These are phyloP conservation scores for Linum lewisii DNA, from an alignment of 345 rosid species.

Conservation along the genomic window DNA sequence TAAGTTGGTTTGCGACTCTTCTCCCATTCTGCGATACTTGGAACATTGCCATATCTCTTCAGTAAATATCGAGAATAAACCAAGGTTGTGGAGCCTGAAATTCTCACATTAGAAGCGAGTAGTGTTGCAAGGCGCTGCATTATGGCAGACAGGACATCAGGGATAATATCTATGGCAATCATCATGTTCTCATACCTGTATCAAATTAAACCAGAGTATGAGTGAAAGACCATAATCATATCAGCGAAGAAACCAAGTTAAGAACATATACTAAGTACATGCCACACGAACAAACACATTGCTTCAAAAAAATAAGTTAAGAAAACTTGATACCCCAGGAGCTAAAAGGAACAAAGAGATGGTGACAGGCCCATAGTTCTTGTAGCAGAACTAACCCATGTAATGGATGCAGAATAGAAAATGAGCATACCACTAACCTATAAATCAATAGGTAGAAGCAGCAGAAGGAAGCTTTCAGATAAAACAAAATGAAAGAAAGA, in stretches of 20 bases:
- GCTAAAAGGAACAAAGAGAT: too few relatives aligned
- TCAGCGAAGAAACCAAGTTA: background rate
- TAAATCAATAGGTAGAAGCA: background rate
- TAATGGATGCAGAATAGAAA: too few relatives aligned
- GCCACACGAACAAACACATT: background rate
- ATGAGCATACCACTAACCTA: background rate
- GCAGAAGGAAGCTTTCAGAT: background rate
- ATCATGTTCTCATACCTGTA: conserved; percentile 22
- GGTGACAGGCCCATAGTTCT: too few relatives aligned
- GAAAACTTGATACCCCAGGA: background rate
- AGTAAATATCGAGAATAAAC: conserved; percentile 67
- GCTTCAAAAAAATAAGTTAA: background rate
- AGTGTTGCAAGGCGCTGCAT: conserved; percentile 52
- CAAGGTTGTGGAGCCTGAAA: conserved; percentile 57
- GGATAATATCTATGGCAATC: conserved; percentile 75
- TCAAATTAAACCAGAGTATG: background rate
- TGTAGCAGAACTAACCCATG: too few relatives aligned
- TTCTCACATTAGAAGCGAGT: conserved; percentile 55
- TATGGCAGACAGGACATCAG: conserved; percentile 67
- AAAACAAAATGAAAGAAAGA: background rate
- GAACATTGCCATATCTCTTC: conserved; percentile 62
- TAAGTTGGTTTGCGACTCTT: conserved; percentile 53
- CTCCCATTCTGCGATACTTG: conserved; percentile 89
- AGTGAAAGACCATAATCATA: background rate
- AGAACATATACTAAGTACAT: background rate